A percentile compares a stretch with the other conserved stretches of the same genome.
phyloP scores from a whole-genome alignment of 345 rosid genomes.

The Firmiana major region DNA sequence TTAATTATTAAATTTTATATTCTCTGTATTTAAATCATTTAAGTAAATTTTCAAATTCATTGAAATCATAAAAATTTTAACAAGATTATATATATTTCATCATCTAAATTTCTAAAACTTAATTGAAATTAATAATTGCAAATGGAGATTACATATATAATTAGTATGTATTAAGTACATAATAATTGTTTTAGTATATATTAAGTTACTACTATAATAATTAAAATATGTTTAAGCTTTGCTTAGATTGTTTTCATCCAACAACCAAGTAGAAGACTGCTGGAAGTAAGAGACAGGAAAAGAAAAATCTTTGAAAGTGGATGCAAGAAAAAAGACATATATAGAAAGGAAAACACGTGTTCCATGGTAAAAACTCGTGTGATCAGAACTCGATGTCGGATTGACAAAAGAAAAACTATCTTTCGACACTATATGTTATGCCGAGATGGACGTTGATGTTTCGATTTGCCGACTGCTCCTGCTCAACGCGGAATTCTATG shows the following conservation, averaged over 20 bases:
- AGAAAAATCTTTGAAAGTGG: not conserved
- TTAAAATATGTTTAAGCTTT: not conserved
- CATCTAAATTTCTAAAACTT: no score
- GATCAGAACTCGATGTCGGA: not conserved
- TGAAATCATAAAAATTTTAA: no score
- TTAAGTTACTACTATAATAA: no score
- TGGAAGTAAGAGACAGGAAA: not conserved
- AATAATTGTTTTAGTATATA: no score
- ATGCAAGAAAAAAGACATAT: not conserved
- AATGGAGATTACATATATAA: no score
- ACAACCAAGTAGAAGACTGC: not conserved
- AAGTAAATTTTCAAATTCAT: no score
- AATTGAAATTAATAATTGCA: no score
- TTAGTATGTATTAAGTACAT: no score
- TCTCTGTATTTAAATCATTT: no score
- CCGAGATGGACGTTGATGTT: not conserved
- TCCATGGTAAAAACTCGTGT: not conserved
- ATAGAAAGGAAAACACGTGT: not conserved
- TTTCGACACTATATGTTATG: not conserved
- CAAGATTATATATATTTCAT: no score
- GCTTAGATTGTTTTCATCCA: not conserved
- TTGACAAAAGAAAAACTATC: not conserved
- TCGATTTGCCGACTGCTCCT: not conserved
- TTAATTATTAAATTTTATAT: no score
- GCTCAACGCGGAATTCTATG: constrained; percentile 7